These are phyloP conservation scores for Xylaria sp. DNA, from an alignment of 2,329 filamentous ascomycete species.

Conservation along the genomic window DNA sequence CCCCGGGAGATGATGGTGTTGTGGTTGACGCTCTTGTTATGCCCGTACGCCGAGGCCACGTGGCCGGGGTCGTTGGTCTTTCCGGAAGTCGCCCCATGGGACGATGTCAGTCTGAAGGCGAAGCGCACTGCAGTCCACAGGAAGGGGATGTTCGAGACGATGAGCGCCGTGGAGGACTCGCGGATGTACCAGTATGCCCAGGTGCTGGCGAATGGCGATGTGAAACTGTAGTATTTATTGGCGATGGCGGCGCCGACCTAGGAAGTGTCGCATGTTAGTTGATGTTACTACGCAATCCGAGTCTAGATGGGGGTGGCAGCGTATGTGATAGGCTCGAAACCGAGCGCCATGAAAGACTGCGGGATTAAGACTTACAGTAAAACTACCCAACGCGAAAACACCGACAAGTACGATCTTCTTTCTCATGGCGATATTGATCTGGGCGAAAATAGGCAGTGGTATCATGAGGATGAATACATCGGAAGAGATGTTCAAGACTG, in stretches of 20 bases:
- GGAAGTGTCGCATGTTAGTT: background rate
- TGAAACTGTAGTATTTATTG: conserved; percentile 53
- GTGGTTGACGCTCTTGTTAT: conserved; percentile 22
- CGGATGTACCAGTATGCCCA: conserved; percentile 55
- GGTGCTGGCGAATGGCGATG: conserved; percentile 44
- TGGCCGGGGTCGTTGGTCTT: conserved; percentile 29
- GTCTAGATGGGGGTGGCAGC: too few relatives aligned
- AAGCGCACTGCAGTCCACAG: conserved; percentile 51
- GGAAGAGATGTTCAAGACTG: conserved; percentile 64
- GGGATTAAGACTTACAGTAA: conserved; percentile 48
- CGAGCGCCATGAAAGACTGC: too few relatives aligned
- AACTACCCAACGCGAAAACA: conserved; percentile 53
- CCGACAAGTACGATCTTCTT: conserved; percentile 59
- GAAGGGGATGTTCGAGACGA: conserved; percentile 51
- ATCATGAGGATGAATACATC: conserved; percentile 65
- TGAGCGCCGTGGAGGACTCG: conserved; percentile 53
- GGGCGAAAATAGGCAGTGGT: conserved; percentile 59
- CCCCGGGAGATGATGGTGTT: conserved; percentile 23
- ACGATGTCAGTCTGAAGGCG: conserved; percentile 45
- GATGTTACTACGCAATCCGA: too few relatives aligned
- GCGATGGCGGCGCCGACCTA: conserved; percentile 58
- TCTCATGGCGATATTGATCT: conserved; percentile 54
- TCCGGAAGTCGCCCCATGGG: conserved; percentile 39
- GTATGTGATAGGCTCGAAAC: too few relatives aligned
- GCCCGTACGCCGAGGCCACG: conserved; percentile 34